Percentiles rank a stretch among this genome's conserved stretches.
Evolutionary conservation across 78 protist species (phyloP).

Genomic region (Dictyostelium citrinum): DNA sequence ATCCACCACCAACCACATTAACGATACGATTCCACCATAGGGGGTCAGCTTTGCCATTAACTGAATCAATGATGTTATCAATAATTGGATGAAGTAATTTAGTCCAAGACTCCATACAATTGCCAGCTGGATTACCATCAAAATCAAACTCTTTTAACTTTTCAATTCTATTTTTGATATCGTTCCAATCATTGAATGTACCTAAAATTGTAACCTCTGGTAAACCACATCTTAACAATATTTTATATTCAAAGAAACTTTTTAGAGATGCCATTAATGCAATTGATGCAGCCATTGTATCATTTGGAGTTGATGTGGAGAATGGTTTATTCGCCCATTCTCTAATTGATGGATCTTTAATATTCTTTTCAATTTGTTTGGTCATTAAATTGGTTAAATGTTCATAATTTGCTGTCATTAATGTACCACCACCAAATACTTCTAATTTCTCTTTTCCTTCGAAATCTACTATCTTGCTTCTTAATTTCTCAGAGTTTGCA

Average conservation of each 20-base stretch:
- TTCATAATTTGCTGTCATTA: constrained; percentile 24
- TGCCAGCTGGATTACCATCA: background rate
- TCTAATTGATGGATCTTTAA: constrained; percentile 62
- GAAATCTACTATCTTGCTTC: constrained; percentile 39
- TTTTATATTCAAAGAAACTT: constrained; percentile 48
- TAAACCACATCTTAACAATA: constrained; percentile 1
- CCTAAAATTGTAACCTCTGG: constrained; percentile 60
- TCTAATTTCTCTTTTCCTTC: constrained; percentile 43
- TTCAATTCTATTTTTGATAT: background rate
- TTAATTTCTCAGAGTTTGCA: constrained; percentile 64
- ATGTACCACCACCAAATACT: constrained; percentile 24
- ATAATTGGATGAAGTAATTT: constrained; percentile 28
- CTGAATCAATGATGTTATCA: constrained; percentile 24
- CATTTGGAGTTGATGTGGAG: constrained; percentile 62
- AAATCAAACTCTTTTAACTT: constrained; percentile 20
- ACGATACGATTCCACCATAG: constrained; percentile 52
- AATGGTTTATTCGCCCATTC: constrained; percentile 44
- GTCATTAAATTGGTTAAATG: constrained; percentile 21
- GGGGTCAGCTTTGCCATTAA: constrained; percentile 10
- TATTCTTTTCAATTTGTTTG: constrained; percentile 62
- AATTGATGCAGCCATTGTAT: constrained; percentile 29
- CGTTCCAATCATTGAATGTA: constrained; percentile 27
- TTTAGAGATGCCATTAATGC: constrained; percentile 42
- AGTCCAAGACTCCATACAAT: constrained; percentile 37
- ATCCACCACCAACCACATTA: constrained; percentile 49